Base-by-base conservation (phyloP, 2,329 filamentous ascomycete species). In the Lachnellula cervina region DNA sequence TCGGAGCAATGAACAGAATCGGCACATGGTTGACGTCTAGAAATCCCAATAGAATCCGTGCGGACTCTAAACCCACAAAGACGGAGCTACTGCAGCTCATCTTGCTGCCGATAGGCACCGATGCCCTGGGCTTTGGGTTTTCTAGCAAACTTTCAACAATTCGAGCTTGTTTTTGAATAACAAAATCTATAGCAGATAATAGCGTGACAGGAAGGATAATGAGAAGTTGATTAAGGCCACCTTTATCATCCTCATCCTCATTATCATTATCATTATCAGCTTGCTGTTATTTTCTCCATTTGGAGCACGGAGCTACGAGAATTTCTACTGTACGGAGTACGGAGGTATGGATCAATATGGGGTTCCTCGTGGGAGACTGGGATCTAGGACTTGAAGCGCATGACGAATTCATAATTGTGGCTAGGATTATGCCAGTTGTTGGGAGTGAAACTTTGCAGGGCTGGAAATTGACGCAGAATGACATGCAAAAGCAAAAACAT, bases 11-110 rank as follows among this genome's bases (percentile, higher is more conserved):
- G 28, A 44, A 52, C 49, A 21, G 40, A 50, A 37, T 42, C n/a
- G 28, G 52, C 43, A n/a, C 38, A 37, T 49, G 48, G 55, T 56
- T 49, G 50, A 38, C 23, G 43, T 59, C 59, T 62, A 54, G 62
- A 62, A 64, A 49, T 55, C 54, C 60, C 51, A 60, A 57, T 55
- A 52, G 50, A 56, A 54, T 56, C 28, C 38, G 49, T n/a, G 28
- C 61, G 59, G 58, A 59, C 61, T 57, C 40, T 46, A 59, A 56
- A 52, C 52, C 51, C 51, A 55, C 53, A 54, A 42, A 17, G 54
- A 49, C 49, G 46, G 51, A 59, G 57, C 62, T 68, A 64, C 63
- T 68, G 66, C 66, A 68, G 55, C 66, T 66, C 66, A 68, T 68
- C 64, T 61, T 67, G 62, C 65, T 65, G 63, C 65, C 64, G 63